A percentile compares a stretch with the other conserved stretches of the same genome.
Evolutionary conservation across 768 basidiomycete species (phyloP).

Genomic region (Macrocybe gigantea): DNA sequence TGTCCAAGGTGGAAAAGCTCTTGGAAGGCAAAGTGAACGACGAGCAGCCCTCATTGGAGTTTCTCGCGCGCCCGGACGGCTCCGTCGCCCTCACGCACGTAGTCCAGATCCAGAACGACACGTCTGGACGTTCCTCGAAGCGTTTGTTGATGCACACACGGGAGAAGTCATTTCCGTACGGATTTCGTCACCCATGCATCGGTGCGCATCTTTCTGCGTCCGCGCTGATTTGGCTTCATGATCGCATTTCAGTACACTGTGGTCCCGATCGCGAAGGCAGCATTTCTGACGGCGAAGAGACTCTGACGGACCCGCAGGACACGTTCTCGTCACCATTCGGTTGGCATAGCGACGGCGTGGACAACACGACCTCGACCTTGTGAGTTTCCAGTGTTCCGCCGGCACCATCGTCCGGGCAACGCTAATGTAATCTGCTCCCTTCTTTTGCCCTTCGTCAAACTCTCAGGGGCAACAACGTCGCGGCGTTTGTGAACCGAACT

Average conservation of each 20-base stretch:
- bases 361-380: conserved; percentile 12
- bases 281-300: conserved; percentile 39
- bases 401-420: not conserved
- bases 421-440: not conserved
- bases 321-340: conserved; percentile 41
- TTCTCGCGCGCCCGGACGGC: conserved; percentile 32
- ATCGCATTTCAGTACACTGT: conserved; percentile 33
- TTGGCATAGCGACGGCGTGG: conserved; percentile 21
- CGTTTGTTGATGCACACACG: conserved; percentile 50
- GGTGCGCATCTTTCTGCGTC: conserved; percentile 16
- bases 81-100: conserved; percentile 32
- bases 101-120: conserved; percentile 28
- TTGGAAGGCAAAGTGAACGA: conserved; percentile 36
- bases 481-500: conserved; percentile 23
- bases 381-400: conserved; percentile 3
- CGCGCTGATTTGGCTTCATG: not conserved
- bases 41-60: conserved; percentile 32
- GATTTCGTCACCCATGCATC: conserved; percentile 45
- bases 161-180: conserved; percentile 43
- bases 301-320: conserved; percentile 43
- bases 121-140: conserved; percentile 45
- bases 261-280: conserved; percentile 41
- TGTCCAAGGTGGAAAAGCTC: conserved; percentile 28
- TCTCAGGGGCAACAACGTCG: conserved; percentile 31
- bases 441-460: too few species aligned